Conservation (phyloP, 2,329 filamentous ascomycete genomes). For the Colletotrichum eremochloae region DNA sequence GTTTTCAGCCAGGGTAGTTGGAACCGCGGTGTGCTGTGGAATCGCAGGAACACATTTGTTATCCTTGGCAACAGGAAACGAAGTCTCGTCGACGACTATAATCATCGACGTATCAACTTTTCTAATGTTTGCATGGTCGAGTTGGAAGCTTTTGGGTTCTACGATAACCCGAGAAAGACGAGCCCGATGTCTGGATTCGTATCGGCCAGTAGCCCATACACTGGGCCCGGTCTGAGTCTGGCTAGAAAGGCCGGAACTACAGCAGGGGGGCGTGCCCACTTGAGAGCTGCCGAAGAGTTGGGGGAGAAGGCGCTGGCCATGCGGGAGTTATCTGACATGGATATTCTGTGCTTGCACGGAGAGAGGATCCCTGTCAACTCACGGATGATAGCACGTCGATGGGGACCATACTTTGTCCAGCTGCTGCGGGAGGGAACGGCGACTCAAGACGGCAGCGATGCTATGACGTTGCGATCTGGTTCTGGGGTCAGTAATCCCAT, state of each 20-base stretch:
- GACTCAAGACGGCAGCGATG: constrained; percentile 79
- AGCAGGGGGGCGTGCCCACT: constrained; percentile 82
- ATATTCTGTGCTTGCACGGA: constrained; percentile 90
- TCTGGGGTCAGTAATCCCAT: constrained; percentile 70
- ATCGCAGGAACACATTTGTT: constrained; percentile 92
- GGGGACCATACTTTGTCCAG: constrained; percentile 97
- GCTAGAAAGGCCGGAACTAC: constrained; percentile 73
- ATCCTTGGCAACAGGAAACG: constrained; percentile 94
- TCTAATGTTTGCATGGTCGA: constrained; percentile 97
- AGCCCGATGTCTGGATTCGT: constrained; percentile 85
- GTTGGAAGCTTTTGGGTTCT: constrained; percentile 95
- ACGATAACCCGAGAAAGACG: constrained; percentile 90
- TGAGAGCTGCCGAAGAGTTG: constrained; percentile 84
- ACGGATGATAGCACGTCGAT: constrained; percentile 85
- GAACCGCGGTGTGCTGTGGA: constrained; percentile 96
- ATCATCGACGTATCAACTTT: constrained; percentile 97
- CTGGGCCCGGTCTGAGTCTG: constrained; percentile 67
- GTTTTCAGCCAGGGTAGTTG: constrained; percentile 98
- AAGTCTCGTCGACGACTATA: constrained; percentile 97
- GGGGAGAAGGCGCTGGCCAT: constrained; percentile 84
- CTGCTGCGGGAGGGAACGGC: constrained; percentile 85
- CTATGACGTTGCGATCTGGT: constrained; percentile 79
- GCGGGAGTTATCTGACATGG: constrained; percentile 95
- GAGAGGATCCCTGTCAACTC: constrained; percentile 96
- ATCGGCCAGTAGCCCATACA: constrained; percentile 82